These are phyloP conservation scores for Trichoderma asperellum DNA, from an alignment of 2,329 filamentous ascomycete genomes.

Conservation along the genomic window DNA sequence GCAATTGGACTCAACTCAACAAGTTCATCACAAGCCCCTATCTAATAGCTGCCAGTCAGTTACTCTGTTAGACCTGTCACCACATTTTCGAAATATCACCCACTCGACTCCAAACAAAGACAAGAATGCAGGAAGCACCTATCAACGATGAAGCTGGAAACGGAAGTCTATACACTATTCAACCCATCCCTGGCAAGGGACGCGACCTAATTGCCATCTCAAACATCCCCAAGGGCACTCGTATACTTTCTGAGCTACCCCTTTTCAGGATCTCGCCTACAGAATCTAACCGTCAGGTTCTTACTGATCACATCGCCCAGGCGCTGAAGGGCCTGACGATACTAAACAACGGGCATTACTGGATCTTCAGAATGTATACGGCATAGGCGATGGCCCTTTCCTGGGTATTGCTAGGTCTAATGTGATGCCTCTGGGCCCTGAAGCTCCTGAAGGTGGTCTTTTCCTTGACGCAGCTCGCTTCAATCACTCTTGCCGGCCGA, in stretches of 20 bases:
- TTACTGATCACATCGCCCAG: background rate
- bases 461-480: background rate
- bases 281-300: background rate
- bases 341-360: background rate
- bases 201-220: background rate
- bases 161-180: background rate
- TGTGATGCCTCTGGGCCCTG: background rate
- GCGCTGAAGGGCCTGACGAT: background rate
- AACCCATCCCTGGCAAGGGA: background rate
- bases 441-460: background rate
- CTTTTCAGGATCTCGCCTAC: background rate
- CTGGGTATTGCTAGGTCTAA: background rate
- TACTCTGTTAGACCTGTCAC: background rate
- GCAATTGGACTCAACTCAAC: background rate
- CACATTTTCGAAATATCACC: background rate
- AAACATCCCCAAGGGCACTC: background rate
- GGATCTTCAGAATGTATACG: background rate
- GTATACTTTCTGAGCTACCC: background rate
- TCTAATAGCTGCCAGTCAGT: background rate
- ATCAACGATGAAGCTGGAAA: background rate
- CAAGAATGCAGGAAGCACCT: background rate
- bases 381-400: background rate
- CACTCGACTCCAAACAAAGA: background rate
- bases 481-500: background rate
- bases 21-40: background rate